Percentiles rank a stretch among this genome's conserved stretches.
Conservation (phyloP, 352 stramenopile species). For the Globisporangium perplexum region DNA sequence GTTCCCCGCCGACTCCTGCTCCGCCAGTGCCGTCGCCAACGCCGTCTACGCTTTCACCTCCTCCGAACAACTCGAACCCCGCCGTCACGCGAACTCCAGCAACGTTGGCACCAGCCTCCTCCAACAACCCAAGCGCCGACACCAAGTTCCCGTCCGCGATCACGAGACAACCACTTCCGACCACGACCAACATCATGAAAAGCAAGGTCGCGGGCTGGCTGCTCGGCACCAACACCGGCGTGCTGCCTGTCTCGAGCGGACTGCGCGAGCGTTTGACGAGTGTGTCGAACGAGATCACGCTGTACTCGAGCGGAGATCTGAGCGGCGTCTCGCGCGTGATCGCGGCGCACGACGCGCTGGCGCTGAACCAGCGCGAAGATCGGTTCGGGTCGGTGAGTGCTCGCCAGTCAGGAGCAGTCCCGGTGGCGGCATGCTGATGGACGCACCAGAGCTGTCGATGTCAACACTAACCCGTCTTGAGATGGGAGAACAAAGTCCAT, state of each 20-base stretch:
- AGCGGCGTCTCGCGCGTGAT: no score
- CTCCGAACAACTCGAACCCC: no score
- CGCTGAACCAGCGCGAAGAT: no score
- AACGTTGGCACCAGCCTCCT: neutral
- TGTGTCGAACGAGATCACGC: neutral
- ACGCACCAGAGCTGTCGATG: no score
- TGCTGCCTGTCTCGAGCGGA: constrained; percentile 11
- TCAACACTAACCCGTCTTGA: no score
- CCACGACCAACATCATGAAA: neutral
- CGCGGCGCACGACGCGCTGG: no score
- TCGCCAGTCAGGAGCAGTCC: neutral
- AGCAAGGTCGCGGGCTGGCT: neutral
- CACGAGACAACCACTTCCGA: neutral
- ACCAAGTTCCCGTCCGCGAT: neutral
- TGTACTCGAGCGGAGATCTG: neutral
- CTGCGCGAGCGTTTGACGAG: constrained; percentile 9
- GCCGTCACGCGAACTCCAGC: no score
- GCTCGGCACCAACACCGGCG: constrained; percentile 14
- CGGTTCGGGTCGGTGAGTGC: no score
- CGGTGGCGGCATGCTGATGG: no score
- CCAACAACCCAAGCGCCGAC: neutral
- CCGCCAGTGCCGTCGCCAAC: no score
- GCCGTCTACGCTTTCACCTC: neutral
- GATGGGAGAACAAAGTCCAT: no score
- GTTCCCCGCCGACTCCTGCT: neutral